These are phyloP conservation scores for Terana coerulea DNA, from an alignment of 768 basidiomycete species.

Conservation along the genomic window DNA sequence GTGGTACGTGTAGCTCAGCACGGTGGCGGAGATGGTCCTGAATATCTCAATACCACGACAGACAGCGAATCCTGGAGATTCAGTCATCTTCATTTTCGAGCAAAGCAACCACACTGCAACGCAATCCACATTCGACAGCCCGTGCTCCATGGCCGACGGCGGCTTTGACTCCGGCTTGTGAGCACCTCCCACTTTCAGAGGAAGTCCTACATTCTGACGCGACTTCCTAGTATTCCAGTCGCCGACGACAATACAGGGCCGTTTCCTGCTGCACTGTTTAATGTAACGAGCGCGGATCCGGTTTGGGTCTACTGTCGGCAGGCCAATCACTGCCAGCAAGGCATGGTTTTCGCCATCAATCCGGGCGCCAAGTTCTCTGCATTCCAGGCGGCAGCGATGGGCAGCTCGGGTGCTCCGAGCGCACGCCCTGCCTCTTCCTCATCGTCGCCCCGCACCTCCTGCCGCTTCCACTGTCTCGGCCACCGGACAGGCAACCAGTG, in stretches of 20 bases:
- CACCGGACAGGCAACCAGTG: conserved; percentile 21
- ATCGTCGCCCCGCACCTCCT: conserved; percentile 3
- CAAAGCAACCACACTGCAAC: conserved; percentile 58
- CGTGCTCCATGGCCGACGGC: conserved; percentile 36
- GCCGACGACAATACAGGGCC: conserved; percentile 35
- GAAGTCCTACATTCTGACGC: conserved; percentile 13
- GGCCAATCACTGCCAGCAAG: conserved; percentile 48
- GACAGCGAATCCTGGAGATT: conserved; percentile 46
- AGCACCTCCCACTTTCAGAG: conserved; percentile 19
- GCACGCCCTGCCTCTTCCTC: conserved; percentile 11
- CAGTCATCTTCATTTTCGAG: conserved; percentile 46
- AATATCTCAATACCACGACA: too few species aligned
- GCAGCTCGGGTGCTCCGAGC: conserved; percentile 13
- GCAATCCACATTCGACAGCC: conserved; percentile 48
- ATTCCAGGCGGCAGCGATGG: conserved; percentile 53
- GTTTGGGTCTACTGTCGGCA: conserved; percentile 62
- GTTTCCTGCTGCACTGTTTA: conserved; percentile 44
- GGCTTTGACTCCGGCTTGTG: conserved; percentile 64
- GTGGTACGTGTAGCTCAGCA: conserved; percentile 1
- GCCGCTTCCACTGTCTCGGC: too few species aligned
- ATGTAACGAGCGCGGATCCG: conserved; percentile 39
- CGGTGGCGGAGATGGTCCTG: too few species aligned
- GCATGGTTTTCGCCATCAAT: conserved; percentile 70
- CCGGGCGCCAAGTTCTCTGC: conserved; percentile 49
- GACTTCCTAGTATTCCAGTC: conserved; percentile 42